phyloP scores from a whole-genome alignment of 1,139 yeast genomes.

The Kluyveromyces sp. region DNA sequence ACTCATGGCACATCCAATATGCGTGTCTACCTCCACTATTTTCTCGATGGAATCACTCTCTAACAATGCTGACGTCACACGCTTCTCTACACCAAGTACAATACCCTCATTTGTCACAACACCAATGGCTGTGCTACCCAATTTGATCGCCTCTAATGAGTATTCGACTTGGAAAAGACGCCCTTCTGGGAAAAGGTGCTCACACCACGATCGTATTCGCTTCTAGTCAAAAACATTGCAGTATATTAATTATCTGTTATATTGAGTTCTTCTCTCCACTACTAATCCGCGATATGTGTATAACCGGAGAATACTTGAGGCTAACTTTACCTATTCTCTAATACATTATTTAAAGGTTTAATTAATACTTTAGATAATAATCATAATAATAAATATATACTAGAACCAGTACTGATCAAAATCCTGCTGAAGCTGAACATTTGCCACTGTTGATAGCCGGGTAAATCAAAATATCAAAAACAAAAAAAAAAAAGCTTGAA shows the following conservation, averaged over 20 bases:
- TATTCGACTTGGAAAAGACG: constrained; percentile 97
- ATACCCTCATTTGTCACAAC: constrained; percentile 96
- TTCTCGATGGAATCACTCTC: constrained; percentile 94
- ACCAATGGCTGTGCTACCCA: constrained; percentile 94
- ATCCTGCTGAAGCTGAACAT: no score
- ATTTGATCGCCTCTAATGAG: constrained; percentile 92
- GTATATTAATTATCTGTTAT: background rate
- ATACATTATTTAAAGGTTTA: no score
- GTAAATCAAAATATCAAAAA: no score
- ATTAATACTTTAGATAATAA: no score
- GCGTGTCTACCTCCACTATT: constrained; percentile 88
- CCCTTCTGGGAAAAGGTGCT: constrained; percentile 99
- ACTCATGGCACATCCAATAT: constrained; percentile 97
- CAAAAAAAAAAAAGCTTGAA: no score
- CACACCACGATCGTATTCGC: constrained; percentile 98
- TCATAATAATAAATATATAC: no score
- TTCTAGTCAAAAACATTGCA: constrained; percentile 89
- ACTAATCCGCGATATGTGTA: no score
- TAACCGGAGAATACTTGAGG: no score
- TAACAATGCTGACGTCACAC: constrained; percentile 86
- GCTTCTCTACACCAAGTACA: constrained; percentile 90
- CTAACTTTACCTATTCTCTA: no score
- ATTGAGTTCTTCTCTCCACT: no score
- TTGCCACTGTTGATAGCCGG: no score
- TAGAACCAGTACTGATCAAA: no score